Percentiles rank a stretch among this genome's conserved stretches.
Conservation (phyloP, 2,329 filamentous ascomycete genomes). For the Exophiala mesophila region DNA sequence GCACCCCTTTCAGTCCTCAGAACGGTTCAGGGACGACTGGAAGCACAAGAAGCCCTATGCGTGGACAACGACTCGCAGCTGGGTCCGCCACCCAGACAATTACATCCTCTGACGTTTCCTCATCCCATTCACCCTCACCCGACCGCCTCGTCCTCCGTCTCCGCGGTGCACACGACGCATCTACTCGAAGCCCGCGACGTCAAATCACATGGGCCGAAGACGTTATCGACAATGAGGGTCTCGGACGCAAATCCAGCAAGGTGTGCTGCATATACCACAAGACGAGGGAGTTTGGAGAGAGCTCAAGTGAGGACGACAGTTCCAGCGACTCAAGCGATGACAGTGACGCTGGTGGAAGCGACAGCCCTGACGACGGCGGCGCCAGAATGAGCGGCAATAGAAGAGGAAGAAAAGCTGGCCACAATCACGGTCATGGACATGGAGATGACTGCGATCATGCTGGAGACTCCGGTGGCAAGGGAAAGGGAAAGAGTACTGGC, state of each 20-base stretch:
- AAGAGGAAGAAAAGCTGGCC: conserved; percentile 10
- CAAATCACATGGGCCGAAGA: conserved; percentile 89
- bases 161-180: conserved; percentile 22
- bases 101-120: conserved; percentile 25
- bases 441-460: conserved; percentile 22
- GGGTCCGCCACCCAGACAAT: conserved; percentile 29
- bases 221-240: conserved; percentile 90
- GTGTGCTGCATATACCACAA: conserved; percentile 99
- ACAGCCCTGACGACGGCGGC: conserved; percentile 25
- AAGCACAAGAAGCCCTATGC: too few relatives aligned
- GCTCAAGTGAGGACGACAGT: conserved; percentile 54
- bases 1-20: too few relatives aligned
- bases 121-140: conserved; percentile 16
- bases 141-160: conserved; percentile 27
- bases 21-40: too few relatives aligned
- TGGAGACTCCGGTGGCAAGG: conserved; percentile 22
- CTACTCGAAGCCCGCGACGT: conserved; percentile 33
- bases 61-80: too few relatives aligned
- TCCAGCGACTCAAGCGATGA: conserved; percentile 46
- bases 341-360: conserved; percentile 35
- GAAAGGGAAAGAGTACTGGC: conserved; percentile 29
- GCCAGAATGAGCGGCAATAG: conserved; percentile 26
- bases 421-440: conserved; percentile 10
- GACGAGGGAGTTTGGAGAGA: conserved; percentile 74
- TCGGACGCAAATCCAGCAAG: conserved; percentile 95